phyloP scores from a whole-genome alignment of 352 stramenopile species.

The Thalassiosira livingstoniorum region DNA sequence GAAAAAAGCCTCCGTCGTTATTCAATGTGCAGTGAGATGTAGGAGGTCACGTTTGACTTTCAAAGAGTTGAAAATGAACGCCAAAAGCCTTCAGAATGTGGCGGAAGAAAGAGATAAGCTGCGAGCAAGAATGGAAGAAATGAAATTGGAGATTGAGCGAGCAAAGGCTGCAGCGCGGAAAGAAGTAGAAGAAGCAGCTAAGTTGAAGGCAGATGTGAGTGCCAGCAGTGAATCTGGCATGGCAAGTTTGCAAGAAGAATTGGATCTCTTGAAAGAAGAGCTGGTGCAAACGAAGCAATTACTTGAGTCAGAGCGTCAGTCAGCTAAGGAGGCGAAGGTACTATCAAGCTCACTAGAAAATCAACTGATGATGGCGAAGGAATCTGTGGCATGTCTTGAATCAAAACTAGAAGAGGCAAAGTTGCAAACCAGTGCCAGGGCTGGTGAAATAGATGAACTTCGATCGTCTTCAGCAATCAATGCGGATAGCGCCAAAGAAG shows the following conservation, averaged over 20 bases:
- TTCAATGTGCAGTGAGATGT: conserved; percentile 62
- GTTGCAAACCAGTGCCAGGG: neutral
- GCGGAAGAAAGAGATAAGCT: conserved; percentile 59
- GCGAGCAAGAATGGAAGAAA: conserved; percentile 44
- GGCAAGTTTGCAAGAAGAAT: conserved; percentile 40
- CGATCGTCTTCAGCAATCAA: neutral
- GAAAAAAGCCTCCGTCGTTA: conserved; percentile 30
- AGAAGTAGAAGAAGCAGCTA: conserved; percentile 47
- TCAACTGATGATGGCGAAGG: conserved; percentile 31
- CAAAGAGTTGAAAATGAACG: conserved; percentile 49
- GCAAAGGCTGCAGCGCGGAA: conserved; percentile 39
- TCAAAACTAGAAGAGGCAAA: conserved; percentile 22
- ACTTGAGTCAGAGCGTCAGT: conserved; percentile 34
- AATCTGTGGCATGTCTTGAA: conserved; percentile 28
- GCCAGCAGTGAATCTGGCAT: conserved; percentile 20
- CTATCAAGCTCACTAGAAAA: conserved; percentile 5
- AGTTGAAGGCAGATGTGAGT: conserved; percentile 29
- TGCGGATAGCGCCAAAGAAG: neutral
- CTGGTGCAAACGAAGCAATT: conserved; percentile 23
- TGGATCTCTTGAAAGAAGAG: conserved; percentile 39
- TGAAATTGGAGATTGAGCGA: conserved; percentile 50
- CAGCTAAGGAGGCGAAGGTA: conserved; percentile 16
- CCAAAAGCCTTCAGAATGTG: conserved; percentile 61
- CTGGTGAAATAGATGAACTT: neutral
- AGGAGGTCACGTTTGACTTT: conserved; percentile 32